phyloP scores from a whole-genome alignment of 495 filamentous ascomycete species.

The Podospora pseudocomata region DNA sequence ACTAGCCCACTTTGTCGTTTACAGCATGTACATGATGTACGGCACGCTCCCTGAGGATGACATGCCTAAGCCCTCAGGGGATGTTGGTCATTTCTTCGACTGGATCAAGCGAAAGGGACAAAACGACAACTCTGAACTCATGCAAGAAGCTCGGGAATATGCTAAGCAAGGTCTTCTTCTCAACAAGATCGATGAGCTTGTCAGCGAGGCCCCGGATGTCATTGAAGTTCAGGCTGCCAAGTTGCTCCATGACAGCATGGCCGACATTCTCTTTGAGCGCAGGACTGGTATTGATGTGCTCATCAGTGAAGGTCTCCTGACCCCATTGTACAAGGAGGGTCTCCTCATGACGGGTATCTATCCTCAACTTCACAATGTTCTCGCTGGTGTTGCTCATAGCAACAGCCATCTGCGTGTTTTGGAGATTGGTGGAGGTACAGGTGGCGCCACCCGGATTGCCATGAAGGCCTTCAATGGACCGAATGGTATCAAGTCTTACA shows the following conservation, averaged over 20 bases:
- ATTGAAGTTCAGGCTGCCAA: not conserved
- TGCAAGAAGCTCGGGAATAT: not conserved
- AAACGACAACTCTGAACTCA: not conserved
- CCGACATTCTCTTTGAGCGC: not conserved
- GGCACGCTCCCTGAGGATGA: not conserved
- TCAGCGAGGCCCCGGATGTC: not conserved
- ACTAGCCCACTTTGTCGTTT: not conserved
- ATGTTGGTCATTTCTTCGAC: not conserved
- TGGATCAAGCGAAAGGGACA: not conserved
- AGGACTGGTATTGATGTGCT: not conserved
- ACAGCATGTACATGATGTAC: not conserved
- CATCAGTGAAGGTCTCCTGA: not conserved
- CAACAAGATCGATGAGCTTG: not conserved
- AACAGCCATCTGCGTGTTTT: slow-evolving; percentile 19
- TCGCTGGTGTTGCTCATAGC: not conserved
- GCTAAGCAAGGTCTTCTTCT: not conserved
- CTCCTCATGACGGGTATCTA: not conserved
- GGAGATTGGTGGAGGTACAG: slow-evolving; percentile 45
- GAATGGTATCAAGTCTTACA: not conserved
- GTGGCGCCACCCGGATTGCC: slow-evolving; percentile 31
- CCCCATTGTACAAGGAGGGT: not conserved
- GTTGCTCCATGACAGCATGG: not conserved
- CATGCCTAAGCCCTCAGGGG: not conserved
- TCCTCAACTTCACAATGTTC: not conserved
- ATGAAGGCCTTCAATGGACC: slow-evolving; percentile 8